Percentiles rank a stretch among this genome's conserved stretches.
phyloP scores from a whole-genome alignment of 768 basidiomycete species.

The Panaeolus papilionaceus region DNA sequence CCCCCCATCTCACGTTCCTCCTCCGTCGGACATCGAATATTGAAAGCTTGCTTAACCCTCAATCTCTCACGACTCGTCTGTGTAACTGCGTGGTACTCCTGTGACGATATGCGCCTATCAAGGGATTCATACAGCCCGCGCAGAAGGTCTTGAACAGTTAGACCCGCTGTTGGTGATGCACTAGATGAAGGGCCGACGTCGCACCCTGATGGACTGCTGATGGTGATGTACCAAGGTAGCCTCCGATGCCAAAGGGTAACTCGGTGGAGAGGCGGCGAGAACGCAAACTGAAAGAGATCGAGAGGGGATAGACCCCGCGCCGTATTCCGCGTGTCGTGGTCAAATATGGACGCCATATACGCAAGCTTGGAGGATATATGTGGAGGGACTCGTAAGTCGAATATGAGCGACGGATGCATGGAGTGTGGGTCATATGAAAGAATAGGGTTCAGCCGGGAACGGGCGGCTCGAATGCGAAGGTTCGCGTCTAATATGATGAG shows the following conservation, averaged over 20 bases:
- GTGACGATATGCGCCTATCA: background rate
- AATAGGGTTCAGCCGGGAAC: slow-evolving; percentile 3
- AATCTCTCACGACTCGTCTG: slow-evolving; percentile 11
- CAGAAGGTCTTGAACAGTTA: background rate
- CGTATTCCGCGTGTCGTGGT: background rate
- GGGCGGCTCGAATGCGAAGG: slow-evolving; percentile 3
- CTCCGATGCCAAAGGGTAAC: slow-evolving; percentile 4
- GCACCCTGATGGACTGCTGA: background rate
- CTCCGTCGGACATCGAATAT: slow-evolving; percentile 9
- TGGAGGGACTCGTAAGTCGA: background rate
- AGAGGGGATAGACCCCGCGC: background rate
- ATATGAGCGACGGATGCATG: background rate
- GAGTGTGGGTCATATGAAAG: slow-evolving; percentile 3
- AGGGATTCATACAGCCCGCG: slow-evolving; percentile 1
- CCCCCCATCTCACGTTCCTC: background rate
- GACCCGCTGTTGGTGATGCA: background rate
- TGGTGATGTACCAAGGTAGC: slow-evolving; percentile 8
- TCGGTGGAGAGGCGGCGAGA: slow-evolving; percentile 2
- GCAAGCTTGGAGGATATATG: slow-evolving; percentile 2
- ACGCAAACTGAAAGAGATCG: slow-evolving; percentile 1
- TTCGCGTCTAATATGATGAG: background rate
- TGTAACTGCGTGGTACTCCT: slow-evolving; percentile 3
- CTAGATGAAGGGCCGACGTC: background rate
- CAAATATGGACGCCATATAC: background rate
- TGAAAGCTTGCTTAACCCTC: slow-evolving; percentile 13